Evolutionary conservation across 176 grass and related monocot species (phyloP).

Genomic region (Secale cereale): DNA sequence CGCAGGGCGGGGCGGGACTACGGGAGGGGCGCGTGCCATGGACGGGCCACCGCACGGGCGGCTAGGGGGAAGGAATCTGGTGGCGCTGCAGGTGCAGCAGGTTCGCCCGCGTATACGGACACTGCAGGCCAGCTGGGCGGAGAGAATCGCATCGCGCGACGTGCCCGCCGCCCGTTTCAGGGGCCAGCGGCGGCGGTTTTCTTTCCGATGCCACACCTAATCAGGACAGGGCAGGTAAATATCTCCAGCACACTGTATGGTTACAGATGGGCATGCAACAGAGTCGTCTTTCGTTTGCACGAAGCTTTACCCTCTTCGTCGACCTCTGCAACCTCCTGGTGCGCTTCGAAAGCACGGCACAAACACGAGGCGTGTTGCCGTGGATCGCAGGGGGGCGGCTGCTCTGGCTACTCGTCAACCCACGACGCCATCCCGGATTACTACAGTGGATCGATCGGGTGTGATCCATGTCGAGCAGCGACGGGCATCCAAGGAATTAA

Average conservation of each 20-base stretch:
- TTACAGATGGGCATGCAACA: too few species aligned
- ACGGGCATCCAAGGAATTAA: background rate
- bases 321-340: background rate
- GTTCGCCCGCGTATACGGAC: background rate
- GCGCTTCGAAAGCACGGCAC: background rate
- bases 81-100: background rate
- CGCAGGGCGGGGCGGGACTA: background rate
- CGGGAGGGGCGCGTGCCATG: background rate
- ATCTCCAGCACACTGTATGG: too few species aligned
- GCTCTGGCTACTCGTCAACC: background rate
- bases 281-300: background rate
- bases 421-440: background rate
- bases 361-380: background rate
- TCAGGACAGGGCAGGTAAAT: background rate
- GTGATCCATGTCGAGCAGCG: background rate
- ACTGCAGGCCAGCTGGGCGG: background rate
- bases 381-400: background rate
- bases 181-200: background rate
- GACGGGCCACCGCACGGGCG: background rate
- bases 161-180: constrained; percentile 2
- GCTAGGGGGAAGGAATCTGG: background rate
- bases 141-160: background rate
- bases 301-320: background rate
- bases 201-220: background rate
- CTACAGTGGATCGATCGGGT: background rate